phyloP scores from a whole-genome alignment of 2,329 filamentous ascomycete genomes.

The Penicillium concentricum region DNA sequence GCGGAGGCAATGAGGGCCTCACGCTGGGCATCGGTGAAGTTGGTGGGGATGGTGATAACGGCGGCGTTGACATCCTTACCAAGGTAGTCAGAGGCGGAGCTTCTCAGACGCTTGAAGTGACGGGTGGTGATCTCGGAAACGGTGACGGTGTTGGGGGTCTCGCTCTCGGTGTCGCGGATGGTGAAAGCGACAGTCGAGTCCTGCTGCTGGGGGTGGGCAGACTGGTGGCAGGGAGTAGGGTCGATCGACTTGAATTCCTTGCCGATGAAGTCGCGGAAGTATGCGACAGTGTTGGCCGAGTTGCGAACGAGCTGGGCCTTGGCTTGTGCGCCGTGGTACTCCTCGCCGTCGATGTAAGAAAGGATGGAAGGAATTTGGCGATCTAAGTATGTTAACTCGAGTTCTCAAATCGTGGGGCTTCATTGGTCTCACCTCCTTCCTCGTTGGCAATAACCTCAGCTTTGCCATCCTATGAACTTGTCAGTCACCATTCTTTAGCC shows the following conservation, averaged over 20 bases:
- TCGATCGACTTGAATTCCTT: conserved; percentile 98
- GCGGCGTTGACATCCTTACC: conserved; percentile 93
- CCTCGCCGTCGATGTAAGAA: conserved; percentile 92
- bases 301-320: conserved; percentile 93
- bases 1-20: conserved; percentile 75
- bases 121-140: conserved; percentile 81
- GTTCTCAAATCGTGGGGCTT: conserved; percentile 6
- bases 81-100: conserved; percentile 85
- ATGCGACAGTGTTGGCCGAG: conserved; percentile 86
- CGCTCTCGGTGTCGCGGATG: conserved; percentile 71
- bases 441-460: conserved; percentile 98
- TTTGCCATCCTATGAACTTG: conserved; percentile 69
- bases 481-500: conserved; percentile 8
- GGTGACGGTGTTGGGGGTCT: conserved; percentile 66
- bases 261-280: conserved; percentile 93
- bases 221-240: conserved; percentile 89
- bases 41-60: conserved; percentile 89
- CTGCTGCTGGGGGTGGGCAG: conserved; percentile 79
- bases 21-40: conserved; percentile 86
- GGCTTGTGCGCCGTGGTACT: conserved; percentile 94
- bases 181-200: conserved; percentile 74
- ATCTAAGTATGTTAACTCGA: conserved; percentile 55
- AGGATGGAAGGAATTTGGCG: conserved; percentile 94
- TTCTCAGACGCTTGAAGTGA: conserved; percentile 76
- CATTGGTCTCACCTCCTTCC: conserved; percentile 71